These are phyloP conservation scores for Microthlaspi erraticum DNA, from an alignment of 345 rosid species.

Conservation along the genomic window DNA sequence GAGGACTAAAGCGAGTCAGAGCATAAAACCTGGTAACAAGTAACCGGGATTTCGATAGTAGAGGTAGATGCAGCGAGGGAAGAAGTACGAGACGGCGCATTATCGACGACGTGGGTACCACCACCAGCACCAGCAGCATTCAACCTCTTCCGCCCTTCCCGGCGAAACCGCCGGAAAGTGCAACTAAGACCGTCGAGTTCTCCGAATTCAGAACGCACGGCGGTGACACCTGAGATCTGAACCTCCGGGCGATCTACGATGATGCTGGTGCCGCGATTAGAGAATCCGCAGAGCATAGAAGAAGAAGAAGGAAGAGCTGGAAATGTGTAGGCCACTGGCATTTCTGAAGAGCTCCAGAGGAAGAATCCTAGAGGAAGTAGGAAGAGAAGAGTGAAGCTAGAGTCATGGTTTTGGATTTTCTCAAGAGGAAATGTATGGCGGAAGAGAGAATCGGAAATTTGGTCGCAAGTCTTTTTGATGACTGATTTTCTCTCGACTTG, in stretches of 20 bases:
- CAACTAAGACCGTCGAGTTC: slow-evolving; percentile 36
- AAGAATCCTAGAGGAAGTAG: slow-evolving; percentile 41
- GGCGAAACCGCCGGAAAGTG: slow-evolving; percentile 27
- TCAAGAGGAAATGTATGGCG: neutral
- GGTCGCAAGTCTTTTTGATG: slow-evolving; percentile 1
- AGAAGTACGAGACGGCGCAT: slow-evolving; percentile 42
- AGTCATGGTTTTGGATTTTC: slow-evolving; percentile 29
- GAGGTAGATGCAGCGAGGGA: slow-evolving; percentile 42
- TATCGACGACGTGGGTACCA: slow-evolving; percentile 58
- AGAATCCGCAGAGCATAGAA: slow-evolving; percentile 38
- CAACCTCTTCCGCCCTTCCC: slow-evolving; percentile 39
- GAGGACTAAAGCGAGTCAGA: slow-evolving; percentile 8
- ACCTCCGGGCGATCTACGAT: slow-evolving; percentile 32
- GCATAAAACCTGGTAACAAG: slow-evolving; percentile 72
- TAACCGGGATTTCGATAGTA: slow-evolving; percentile 66
- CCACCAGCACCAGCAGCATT: slow-evolving; percentile 46
- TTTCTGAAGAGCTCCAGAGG: slow-evolving; percentile 34
- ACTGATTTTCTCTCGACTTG: neutral
- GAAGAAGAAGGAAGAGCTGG: slow-evolving; percentile 45
- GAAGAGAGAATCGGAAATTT: slow-evolving; percentile 11
- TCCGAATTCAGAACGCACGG: slow-evolving; percentile 27
- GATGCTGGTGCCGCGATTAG: slow-evolving; percentile 31
- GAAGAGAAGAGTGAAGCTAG: slow-evolving; percentile 17
- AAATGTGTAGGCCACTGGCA: slow-evolving; percentile 45
- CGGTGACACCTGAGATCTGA: slow-evolving; percentile 38